Evolutionary conservation across 129 eudicot genomes (phyloP), one percentile per base, ranked within the genome.

Genomic region (Escallonia herrerae): DNA sequence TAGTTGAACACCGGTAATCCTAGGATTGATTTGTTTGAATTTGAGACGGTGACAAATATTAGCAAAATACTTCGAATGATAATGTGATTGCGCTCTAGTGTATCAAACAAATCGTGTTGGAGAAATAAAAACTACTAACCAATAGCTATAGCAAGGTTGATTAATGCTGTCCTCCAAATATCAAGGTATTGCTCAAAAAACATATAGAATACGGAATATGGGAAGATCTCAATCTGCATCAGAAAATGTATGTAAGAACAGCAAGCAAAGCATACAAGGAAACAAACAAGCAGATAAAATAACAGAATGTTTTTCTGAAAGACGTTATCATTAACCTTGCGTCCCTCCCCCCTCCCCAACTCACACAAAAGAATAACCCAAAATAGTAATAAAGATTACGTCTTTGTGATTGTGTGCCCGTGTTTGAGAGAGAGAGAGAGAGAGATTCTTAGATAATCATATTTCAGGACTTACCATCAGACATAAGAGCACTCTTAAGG

Each of bases 151-250:
- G 93, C 86, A 55, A 94, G 97, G 85, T 81, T 94, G 67, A 86
- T 74, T 59, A 94, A 73, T 65, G 99, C 99, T 33, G 97, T 94
- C 86, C 69, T 94, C 99, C 99, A 94, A 63, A 94, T 94, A 71
- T 81, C 81, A 68, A 94, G 93, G 74, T 94, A 94, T 79, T 94
- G 99, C 82, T 94, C 99, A 74, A 94, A 94, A 80, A 89, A 94
- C 78, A 82, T 89, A 82, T 94, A 94, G 76, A 81, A 94, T 52
- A 89, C 97, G 0, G 99, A 86, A 80, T 94, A 94, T 10, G 99
- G 99, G 61, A 86, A 94, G 42, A 94, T 69, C 50, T 94, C 97
- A 66, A 94, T 89, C 99, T 94, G 90, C 84, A 84, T 22, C 14
- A 54, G 14, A 43, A 52, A 49, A 60, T 37, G 33, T 14, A 6